Percentiles rank a stretch among this genome's conserved stretches.
These are phyloP conservation scores for Leccinum variicolor DNA, from an alignment of 768 basidiomycete species.

Conservation along the genomic window DNA sequence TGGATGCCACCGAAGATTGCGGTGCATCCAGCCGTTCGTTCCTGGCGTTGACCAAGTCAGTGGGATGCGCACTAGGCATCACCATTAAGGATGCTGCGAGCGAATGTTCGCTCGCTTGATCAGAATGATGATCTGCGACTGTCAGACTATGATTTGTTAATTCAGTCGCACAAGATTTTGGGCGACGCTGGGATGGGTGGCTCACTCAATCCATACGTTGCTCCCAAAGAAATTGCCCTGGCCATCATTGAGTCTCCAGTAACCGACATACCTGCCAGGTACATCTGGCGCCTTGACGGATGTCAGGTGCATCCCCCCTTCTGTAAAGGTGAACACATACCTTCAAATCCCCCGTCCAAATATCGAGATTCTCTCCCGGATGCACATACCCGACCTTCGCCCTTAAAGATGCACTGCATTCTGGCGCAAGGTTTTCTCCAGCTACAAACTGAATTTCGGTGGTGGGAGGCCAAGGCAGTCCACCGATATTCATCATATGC, in stretches of 20 bases:
- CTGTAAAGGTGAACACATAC: slow-evolving; percentile 30
- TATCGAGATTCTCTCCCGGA: slow-evolving; percentile 55
- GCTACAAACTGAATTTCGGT: slow-evolving; percentile 71
- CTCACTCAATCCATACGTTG: slow-evolving; percentile 79
- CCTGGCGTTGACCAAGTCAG: slow-evolving; percentile 11
- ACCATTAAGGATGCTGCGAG: slow-evolving; percentile 64
- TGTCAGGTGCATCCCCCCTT: slow-evolving; percentile 1
- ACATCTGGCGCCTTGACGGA: slow-evolving; percentile 60
- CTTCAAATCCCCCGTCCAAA: slow-evolving; percentile 76
- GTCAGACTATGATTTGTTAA: slow-evolving; percentile 46
- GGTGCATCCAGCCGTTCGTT: slow-evolving; percentile 5
- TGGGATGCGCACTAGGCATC: slow-evolving; percentile 49
- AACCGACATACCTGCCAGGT: slow-evolving; percentile 70
- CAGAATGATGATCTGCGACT: slow-evolving; percentile 51
- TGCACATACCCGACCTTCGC: slow-evolving; percentile 55
- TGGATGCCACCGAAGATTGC: slow-evolving; percentile 16
- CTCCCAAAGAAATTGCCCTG: slow-evolving; percentile 58
- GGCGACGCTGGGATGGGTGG: slow-evolving; percentile 7
- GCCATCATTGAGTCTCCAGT: slow-evolving; percentile 69
- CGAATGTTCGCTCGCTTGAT: slow-evolving; percentile 42
- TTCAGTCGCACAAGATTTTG: slow-evolving; percentile 1
- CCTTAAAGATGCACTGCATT: slow-evolving; percentile 23
- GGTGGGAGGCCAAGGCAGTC: slow-evolving; percentile 58
- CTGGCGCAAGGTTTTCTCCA: slow-evolving; percentile 56
- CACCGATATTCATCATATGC: slow-evolving; percentile 68